These are phyloP conservation scores for Tulasnella sp. DNA, from an alignment of 768 basidiomycete genomes.

Conservation along the genomic window DNA sequence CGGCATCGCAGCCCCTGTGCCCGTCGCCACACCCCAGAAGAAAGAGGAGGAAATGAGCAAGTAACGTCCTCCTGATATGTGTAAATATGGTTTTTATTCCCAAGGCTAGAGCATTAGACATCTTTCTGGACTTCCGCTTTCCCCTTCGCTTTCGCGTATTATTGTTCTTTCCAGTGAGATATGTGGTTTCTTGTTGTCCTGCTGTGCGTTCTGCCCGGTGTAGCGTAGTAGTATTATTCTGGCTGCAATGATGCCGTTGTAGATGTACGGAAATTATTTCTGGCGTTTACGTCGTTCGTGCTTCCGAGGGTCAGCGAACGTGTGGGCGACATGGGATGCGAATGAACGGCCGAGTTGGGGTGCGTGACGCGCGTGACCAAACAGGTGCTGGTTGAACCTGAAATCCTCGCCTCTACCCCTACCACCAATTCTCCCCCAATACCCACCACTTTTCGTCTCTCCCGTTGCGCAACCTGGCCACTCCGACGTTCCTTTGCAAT, in stretches of 20 bases:
- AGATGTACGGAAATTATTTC: constrained; percentile 3
- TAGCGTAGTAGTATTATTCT: constrained; percentile 10
- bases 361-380: background rate
- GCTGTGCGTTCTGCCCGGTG: constrained; percentile 6
- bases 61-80: background rate
- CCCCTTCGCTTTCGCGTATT: background rate
- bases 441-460: background rate
- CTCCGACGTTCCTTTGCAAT: background rate
- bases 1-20: background rate
- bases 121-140: background rate
- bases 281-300: background rate
- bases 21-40: background rate
- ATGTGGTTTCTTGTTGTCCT: constrained; percentile 1
- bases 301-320: background rate
- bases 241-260: constrained; percentile 8
- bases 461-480: constrained; percentile 1
- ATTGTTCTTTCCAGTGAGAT: constrained; percentile 4
- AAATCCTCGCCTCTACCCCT: constrained; percentile 2
- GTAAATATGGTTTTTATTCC: constrained; percentile 12
- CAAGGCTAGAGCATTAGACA: constrained; percentile 7
- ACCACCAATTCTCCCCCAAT: background rate
- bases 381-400: background rate
- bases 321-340: background rate
- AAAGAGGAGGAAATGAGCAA: constrained; percentile 14
- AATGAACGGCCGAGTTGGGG: background rate